phyloP scores from a whole-genome alignment of 345 rosid species.

The Cochlearia excelsa region DNA sequence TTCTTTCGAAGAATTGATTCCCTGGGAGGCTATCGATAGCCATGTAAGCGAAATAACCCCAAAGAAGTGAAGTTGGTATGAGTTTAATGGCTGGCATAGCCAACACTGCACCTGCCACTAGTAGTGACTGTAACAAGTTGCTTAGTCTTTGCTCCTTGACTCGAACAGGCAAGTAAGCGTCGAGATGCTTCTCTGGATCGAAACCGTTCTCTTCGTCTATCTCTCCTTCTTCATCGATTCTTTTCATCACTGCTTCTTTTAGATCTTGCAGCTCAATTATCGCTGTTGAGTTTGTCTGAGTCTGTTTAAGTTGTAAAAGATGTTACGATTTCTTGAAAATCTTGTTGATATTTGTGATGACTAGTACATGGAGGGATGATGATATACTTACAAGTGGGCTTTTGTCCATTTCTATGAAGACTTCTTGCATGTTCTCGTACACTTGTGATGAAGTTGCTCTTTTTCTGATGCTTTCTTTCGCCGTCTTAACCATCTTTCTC shows the following conservation, averaged over 20 bases:
- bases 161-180: slow-evolving; percentile 73
- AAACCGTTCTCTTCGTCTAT: slow-evolving; percentile 32
- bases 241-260: slow-evolving; percentile 64
- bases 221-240: slow-evolving; percentile 34
- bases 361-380: no score
- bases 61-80: slow-evolving; percentile 77
- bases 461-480: slow-evolving; percentile 61
- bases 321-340: background rate
- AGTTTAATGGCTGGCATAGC: slow-evolving; percentile 70
- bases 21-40: slow-evolving; percentile 91
- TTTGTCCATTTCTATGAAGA: slow-evolving; percentile 61
- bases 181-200: slow-evolving; percentile 81
- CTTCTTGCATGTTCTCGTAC: slow-evolving; percentile 66
- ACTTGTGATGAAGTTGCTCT: slow-evolving; percentile 59
- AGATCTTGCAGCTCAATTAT: slow-evolving; percentile 61
- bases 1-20: slow-evolving; percentile 82
- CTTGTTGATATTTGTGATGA: background rate
- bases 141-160: slow-evolving; percentile 86
- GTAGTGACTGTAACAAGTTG: slow-evolving; percentile 67
- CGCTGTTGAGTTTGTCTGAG: slow-evolving; percentile 37
- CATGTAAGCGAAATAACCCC: slow-evolving; percentile 93
- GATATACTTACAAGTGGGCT: slow-evolving; percentile 47
- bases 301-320: slow-evolving; percentile 2
- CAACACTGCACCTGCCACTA: slow-evolving; percentile 57
- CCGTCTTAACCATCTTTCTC: slow-evolving; percentile 69